These are phyloP conservation scores for Lepidium africanum DNA, from an alignment of 345 rosid species.

Conservation along the genomic window DNA sequence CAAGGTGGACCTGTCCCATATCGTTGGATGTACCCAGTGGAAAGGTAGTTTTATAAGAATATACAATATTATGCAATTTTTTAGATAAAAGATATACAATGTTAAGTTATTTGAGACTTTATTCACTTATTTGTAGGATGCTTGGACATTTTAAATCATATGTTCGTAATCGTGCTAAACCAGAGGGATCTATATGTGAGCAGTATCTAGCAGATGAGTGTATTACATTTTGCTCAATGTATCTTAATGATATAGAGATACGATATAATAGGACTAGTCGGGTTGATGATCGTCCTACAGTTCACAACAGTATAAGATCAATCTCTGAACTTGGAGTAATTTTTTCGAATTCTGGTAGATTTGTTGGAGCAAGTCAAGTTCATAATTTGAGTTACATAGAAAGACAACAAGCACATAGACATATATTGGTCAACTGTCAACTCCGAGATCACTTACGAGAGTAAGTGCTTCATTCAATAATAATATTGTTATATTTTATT, in stretches of 20 bases:
- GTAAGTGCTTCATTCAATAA: not conserved
- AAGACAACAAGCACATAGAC: not conserved
- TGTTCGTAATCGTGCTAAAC: not conserved
- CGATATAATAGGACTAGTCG: too few relatives aligned
- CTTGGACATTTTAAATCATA: not conserved
- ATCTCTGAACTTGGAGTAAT: too few relatives aligned
- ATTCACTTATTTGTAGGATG: not conserved
- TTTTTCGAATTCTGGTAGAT: not conserved
- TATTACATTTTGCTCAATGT: too few relatives aligned
- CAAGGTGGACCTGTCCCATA: not conserved
- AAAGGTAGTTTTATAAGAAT: not conserved
- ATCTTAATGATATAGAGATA: too few relatives aligned
- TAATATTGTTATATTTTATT: too few relatives aligned
- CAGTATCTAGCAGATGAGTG: not conserved
- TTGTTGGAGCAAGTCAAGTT: not conserved
- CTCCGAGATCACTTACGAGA: constrained; percentile 7
- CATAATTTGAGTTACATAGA: not conserved
- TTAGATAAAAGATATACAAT: too few relatives aligned
- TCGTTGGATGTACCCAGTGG: not conserved
- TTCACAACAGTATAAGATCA: too few relatives aligned
- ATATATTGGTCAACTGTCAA: not conserved
- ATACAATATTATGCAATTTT: too few relatives aligned
- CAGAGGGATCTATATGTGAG: not conserved
- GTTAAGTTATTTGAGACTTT: too few relatives aligned
- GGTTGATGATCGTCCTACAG: too few relatives aligned